Conservation (phyloP, 2,329 filamentous ascomycete species). For the Talaromyces sp. region DNA sequence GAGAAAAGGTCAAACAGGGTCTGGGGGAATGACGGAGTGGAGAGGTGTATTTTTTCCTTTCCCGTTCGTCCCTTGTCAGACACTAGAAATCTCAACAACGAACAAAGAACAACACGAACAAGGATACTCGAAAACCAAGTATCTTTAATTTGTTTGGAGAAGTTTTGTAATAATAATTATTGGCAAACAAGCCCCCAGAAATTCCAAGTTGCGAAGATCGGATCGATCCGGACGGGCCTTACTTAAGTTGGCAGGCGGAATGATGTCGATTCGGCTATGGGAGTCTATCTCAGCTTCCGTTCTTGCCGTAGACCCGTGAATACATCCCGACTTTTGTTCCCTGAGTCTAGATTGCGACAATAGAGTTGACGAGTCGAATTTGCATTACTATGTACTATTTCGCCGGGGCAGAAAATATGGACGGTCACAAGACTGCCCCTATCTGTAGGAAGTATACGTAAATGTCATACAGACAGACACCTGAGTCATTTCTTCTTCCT, state of each 20-base stretch:
- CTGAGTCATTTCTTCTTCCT: neutral
- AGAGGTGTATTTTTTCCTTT: conserved; percentile 7
- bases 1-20: neutral
- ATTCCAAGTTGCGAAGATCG: neutral
- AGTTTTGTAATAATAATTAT: neutral
- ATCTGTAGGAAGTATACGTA: neutral
- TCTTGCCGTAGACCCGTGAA: conserved; percentile 2
- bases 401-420: neutral
- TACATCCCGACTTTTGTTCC: neutral
- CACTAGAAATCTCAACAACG: neutral
- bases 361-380: neutral
- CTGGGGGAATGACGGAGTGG: conserved; percentile 9
- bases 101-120: neutral
- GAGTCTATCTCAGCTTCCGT: neutral
- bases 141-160: neutral
- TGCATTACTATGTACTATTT: neutral
- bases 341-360: neutral
- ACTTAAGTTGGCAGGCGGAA: neutral
- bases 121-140: neutral
- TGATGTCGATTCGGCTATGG: conserved; percentile 10
- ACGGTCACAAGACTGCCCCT: neutral
- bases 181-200: neutral
- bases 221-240: conserved; percentile 2
- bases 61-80: neutral
- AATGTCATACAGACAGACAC: neutral